Evolutionary conservation across 1,284 basidiomycete genomes (phyloP).

Genomic region (Trichosporon coremiiforme): DNA sequence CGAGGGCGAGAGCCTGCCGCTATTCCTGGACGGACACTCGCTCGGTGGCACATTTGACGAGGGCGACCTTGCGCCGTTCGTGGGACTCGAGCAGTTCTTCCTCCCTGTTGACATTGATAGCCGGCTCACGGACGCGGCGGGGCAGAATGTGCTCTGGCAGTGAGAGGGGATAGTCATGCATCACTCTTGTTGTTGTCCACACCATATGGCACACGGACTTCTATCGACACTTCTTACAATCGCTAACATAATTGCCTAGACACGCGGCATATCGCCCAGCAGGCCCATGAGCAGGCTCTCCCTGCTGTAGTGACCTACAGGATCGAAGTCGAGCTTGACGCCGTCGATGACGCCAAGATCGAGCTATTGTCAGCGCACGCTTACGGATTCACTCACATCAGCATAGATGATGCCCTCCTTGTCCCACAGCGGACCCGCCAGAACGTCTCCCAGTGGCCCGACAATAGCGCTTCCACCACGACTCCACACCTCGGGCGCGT

Average conservation of each 20-base stretch:
- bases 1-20: conserved; percentile 52
- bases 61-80: conserved; percentile 48
- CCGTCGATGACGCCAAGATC: conserved; percentile 65
- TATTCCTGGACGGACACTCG: conserved; percentile 56
- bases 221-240: not conserved
- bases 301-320: conserved; percentile 69
- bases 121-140: conserved; percentile 32
- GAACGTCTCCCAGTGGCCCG: conserved; percentile 66
- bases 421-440: conserved; percentile 68
- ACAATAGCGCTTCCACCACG: conserved; percentile 70
- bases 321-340: conserved; percentile 73
- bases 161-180: not conserved
- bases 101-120: conserved; percentile 52
- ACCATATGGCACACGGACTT: not conserved
- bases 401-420: conserved; percentile 68
- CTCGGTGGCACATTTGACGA: conserved; percentile 42
- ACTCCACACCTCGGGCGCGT: conserved; percentile 35
- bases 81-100: conserved; percentile 57
- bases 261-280: conserved; percentile 18
- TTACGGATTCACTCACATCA: conserved; percentile 40
- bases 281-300: conserved; percentile 58
- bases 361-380: conserved; percentile 51
- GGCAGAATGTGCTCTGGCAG: conserved; percentile 13
- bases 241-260: not conserved
- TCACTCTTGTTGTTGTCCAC: not conserved